A percentile compares a stretch with the other conserved stretches of the same genome.
Conservation (phyloP, 2,329 filamentous ascomycete genomes). For the Neofusicoccum cordaticola region DNA sequence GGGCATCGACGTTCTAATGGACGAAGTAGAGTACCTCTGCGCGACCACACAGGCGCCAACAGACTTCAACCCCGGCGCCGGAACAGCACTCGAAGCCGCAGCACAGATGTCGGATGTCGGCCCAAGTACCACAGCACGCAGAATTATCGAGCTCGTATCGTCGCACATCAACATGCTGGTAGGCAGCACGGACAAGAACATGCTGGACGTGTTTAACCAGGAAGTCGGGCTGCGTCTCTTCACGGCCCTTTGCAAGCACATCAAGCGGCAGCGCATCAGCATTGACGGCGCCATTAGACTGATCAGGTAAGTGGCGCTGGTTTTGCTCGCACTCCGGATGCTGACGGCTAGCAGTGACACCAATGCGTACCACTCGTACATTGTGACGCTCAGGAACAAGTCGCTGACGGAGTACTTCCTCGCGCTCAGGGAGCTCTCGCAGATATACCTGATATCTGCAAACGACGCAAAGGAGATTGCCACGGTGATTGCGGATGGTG, state of each 20-base stretch:
- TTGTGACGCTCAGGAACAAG: slow-evolving; percentile 75
- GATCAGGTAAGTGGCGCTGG: slow-evolving; percentile 57
- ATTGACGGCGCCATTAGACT: slow-evolving; percentile 86
- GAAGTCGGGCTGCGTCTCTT: slow-evolving; percentile 94
- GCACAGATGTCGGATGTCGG: slow-evolving; percentile 57
- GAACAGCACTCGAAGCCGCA: slow-evolving; percentile 29
- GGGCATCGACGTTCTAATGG: slow-evolving; percentile 97
- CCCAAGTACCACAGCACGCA: slow-evolving; percentile 73
- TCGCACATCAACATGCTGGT: slow-evolving; percentile 90
- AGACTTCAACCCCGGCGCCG: slow-evolving; percentile 77
- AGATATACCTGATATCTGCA: slow-evolving; percentile 90
- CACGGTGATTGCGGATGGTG: slow-evolving; percentile 85
- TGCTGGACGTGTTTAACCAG: slow-evolving; percentile 97
- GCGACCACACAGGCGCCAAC: slow-evolving; percentile 81
- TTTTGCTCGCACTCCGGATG: background rate
- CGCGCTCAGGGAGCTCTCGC: slow-evolving; percentile 84
- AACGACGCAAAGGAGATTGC: slow-evolving; percentile 91
- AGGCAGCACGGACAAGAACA: slow-evolving; percentile 94
- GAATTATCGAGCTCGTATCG: slow-evolving; percentile 80
- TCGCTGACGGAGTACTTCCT: slow-evolving; percentile 87
- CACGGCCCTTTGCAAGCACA: slow-evolving; percentile 88
- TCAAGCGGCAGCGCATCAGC: slow-evolving; percentile 92
- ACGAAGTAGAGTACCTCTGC: slow-evolving; percentile 93
- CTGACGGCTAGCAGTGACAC: slow-evolving; percentile 67
- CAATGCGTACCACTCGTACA: slow-evolving; percentile 86